Conservation (phyloP, 805 yeast genomes). For the Vanderwaltozyma verrucispora region DNA sequence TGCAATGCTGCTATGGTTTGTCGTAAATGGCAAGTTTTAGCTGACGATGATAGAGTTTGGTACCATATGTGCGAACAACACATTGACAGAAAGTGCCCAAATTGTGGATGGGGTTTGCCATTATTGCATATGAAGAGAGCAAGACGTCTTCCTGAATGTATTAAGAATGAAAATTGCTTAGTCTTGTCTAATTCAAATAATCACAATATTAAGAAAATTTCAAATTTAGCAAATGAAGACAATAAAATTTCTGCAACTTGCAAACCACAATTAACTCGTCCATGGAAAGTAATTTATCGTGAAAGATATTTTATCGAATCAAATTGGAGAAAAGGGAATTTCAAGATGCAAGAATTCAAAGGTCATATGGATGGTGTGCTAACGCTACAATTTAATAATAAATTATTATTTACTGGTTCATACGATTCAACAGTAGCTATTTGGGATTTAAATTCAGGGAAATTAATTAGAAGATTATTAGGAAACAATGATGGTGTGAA, state of each 20-base stretch:
- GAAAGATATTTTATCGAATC: constrained; percentile 87
- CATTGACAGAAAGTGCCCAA: constrained; percentile 93
- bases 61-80: constrained; percentile 98
- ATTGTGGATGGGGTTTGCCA: constrained; percentile 99
- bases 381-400: constrained; percentile 74
- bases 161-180: background rate
- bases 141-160: constrained; percentile 21
- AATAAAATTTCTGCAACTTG: too few relatives aligned
- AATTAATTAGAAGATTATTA: constrained; percentile 59
- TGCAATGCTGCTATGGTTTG: constrained; percentile 93
- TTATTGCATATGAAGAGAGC: constrained; percentile 79
- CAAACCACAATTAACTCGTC: constrained; percentile 45
- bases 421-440: constrained; percentile 83
- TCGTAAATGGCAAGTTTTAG: constrained; percentile 73
- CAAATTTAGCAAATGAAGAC: background rate
- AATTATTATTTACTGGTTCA: constrained; percentile 79
- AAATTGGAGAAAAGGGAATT: constrained; percentile 86
- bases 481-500: constrained; percentile 91
- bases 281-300: constrained; percentile 92
- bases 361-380: constrained; percentile 90
- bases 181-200: too few relatives aligned
- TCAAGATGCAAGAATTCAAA: constrained; percentile 48
- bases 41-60: constrained; percentile 97
- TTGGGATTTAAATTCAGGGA: constrained; percentile 85
- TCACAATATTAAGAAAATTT: too few relatives aligned